Conservation (phyloP, 768 basidiomycete species). For the Pulveroboletus sp. region DNA sequence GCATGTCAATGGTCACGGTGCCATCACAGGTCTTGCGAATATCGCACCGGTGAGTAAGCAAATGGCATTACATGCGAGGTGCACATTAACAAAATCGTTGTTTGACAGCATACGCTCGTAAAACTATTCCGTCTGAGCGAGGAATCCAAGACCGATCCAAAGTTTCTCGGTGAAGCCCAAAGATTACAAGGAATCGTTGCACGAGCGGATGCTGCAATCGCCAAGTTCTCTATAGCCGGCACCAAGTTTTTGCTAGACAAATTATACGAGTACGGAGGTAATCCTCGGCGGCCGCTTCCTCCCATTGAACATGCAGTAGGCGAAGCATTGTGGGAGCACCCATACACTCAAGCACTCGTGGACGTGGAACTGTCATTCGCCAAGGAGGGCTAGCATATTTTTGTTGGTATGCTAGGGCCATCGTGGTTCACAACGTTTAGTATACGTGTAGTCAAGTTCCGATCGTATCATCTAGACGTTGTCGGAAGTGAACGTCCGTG, state of each 20-base stretch:
- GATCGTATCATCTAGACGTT: neutral
- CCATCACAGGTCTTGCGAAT: conserved; percentile 88
- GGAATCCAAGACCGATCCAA: conserved; percentile 51
- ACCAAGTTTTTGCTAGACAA: conserved; percentile 80
- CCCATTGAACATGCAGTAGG: conserved; percentile 57
- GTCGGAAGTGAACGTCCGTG: neutral
- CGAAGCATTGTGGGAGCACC: conserved; percentile 66
- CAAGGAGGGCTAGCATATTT: conserved; percentile 25
- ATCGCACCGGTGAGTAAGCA: conserved; percentile 60
- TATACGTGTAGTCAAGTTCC: neutral
- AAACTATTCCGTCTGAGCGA: conserved; percentile 64
- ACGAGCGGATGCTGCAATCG: conserved; percentile 76
- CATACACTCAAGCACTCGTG: conserved; percentile 67
- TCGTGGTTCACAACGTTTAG: neutral
- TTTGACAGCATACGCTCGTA: conserved; percentile 50
- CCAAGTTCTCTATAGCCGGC: conserved; percentile 73
- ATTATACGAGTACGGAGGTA: conserved; percentile 78
- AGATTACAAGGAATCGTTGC: conserved; percentile 79
- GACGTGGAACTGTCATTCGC: conserved; percentile 57
- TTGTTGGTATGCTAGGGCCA: neutral
- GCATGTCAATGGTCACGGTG: conserved; percentile 77
- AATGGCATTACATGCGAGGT: neutral
- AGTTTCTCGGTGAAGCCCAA: conserved; percentile 65
- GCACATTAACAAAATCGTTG: neutral
- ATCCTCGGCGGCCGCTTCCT: conserved; percentile 74